phyloP scores from a whole-genome alignment of 768 basidiomycete genomes.

The Erythrobasidium yunnanense region DNA sequence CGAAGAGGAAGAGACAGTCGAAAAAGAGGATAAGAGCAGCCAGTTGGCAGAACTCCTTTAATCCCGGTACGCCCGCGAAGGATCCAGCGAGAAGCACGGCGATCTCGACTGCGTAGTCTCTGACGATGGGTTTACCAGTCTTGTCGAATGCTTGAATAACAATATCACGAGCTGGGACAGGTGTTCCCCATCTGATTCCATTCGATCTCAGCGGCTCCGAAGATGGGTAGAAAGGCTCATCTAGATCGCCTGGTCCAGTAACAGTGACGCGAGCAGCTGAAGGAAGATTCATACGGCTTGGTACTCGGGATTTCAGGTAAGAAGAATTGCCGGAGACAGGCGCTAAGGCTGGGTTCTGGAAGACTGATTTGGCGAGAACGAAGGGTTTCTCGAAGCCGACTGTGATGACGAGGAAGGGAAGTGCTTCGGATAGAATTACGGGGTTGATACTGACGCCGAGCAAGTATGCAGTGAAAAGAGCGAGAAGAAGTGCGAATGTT shows the following conservation, averaged over 20 bases:
- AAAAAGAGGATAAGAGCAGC: constrained; percentile 76
- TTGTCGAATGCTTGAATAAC: constrained; percentile 70
- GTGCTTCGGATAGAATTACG: constrained; percentile 81
- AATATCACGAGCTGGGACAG: constrained; percentile 47
- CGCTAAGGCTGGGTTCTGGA: constrained; percentile 55
- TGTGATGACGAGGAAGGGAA: constrained; percentile 95
- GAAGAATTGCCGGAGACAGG: constrained; percentile 32
- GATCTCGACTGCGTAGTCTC: constrained; percentile 88
- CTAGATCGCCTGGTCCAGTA: neutral
- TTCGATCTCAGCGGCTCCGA: neutral
- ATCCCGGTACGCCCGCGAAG: constrained; percentile 69
- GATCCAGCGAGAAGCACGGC: constrained; percentile 79
- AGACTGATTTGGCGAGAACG: constrained; percentile 76
- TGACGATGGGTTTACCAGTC: constrained; percentile 70
- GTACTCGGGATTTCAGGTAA: constrained; percentile 32
- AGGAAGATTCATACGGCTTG: neutral
- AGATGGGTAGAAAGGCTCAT: neutral
- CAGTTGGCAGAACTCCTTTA: constrained; percentile 87
- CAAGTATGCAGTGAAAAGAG: constrained; percentile 63
- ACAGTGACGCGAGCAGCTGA: constrained; percentile 30
- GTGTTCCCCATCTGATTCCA: constrained; percentile 12
- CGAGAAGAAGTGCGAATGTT: constrained; percentile 69
- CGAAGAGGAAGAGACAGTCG: constrained; percentile 79
- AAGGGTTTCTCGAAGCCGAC: constrained; percentile 97
- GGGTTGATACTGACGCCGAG: constrained; percentile 82